Conservation (phyloP, 768 basidiomycete genomes). For the Xanthoconium purpureum region DNA sequence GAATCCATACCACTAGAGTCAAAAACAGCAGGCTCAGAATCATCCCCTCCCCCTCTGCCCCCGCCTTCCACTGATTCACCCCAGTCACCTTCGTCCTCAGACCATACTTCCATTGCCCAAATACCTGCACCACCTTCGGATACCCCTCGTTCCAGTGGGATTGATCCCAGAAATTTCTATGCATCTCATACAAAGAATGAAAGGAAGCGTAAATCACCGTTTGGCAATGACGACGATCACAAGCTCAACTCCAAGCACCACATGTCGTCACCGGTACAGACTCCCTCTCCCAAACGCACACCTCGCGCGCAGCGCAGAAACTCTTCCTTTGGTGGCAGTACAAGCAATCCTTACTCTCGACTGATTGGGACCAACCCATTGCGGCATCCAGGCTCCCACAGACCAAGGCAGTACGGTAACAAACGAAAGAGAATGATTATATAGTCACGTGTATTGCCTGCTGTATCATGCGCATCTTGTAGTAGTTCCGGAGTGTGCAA, state of each 20-base stretch:
- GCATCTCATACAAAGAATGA: slow-evolving; percentile 25
- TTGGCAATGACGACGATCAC: slow-evolving; percentile 30
- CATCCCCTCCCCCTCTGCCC: slow-evolving; percentile 32
- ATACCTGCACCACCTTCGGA: slow-evolving; percentile 20
- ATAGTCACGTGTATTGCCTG: slow-evolving; percentile 25
- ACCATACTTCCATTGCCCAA: slow-evolving; percentile 22
- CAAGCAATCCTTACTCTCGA: slow-evolving; percentile 35
- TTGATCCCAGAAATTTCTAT: slow-evolving; percentile 41
- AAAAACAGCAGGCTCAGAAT: slow-evolving; percentile 22
- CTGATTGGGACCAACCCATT: slow-evolving; percentile 36
- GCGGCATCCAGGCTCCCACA: slow-evolving; percentile 23
- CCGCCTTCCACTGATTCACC: slow-evolving; percentile 34
- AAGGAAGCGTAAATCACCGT: slow-evolving; percentile 42
- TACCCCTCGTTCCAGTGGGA: slow-evolving; percentile 21
- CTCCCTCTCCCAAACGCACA: slow-evolving; percentile 23
- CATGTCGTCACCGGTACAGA: slow-evolving; percentile 19
- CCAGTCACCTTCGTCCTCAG: slow-evolving; percentile 29
- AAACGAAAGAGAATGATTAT: slow-evolving; percentile 36
- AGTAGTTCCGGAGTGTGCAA: not conserved
- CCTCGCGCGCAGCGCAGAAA: slow-evolving; percentile 23
- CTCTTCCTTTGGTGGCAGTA: slow-evolving; percentile 31
- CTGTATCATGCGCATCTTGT: slow-evolving; percentile 7
- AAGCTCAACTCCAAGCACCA: slow-evolving; percentile 20
- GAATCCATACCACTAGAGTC: slow-evolving; percentile 17
- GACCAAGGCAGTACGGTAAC: slow-evolving; percentile 29